phyloP scores from a whole-genome alignment of 768 basidiomycete species.

The Tricholoma hemisulphureum region DNA sequence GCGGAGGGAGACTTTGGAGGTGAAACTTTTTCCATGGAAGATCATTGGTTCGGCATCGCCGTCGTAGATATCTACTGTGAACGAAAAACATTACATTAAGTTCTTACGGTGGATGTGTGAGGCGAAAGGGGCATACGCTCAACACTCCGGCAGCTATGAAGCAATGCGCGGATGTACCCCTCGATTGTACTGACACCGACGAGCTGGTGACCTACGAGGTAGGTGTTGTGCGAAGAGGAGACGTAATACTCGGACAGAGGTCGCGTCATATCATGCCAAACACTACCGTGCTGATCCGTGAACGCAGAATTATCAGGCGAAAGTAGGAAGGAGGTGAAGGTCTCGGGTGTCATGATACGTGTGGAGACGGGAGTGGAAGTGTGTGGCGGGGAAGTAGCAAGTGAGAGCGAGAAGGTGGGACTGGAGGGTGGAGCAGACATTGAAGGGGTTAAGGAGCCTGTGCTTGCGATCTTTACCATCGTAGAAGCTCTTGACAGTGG shows the following conservation, averaged over 20 bases:
- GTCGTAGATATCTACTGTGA: slow-evolving; percentile 86
- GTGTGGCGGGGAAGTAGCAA: not conserved
- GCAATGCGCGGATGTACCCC: slow-evolving; percentile 86
- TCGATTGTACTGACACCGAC: slow-evolving; percentile 91
- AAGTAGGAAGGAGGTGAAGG: slow-evolving; percentile 76
- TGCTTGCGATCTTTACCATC: not conserved
- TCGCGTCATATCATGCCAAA: slow-evolving; percentile 83
- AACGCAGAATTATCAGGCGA: slow-evolving; percentile 73
- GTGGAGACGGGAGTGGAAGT: slow-evolving; percentile 16
- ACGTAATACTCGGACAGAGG: slow-evolving; percentile 88
- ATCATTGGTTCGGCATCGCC: slow-evolving; percentile 83
- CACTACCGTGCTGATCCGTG: slow-evolving; percentile 40
- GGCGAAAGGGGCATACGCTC: slow-evolving; percentile 59
- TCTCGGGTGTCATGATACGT: slow-evolving; percentile 51
- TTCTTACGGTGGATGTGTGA: not conserved
- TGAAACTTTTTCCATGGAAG: slow-evolving; percentile 93
- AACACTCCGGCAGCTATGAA: slow-evolving; percentile 89
- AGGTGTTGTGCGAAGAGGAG: slow-evolving; percentile 91
- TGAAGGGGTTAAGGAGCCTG: not conserved
- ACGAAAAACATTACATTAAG: slow-evolving; percentile 21
- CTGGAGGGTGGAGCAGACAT: slow-evolving; percentile 1
- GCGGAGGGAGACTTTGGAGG: slow-evolving; percentile 78
- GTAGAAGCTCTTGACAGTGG: not conserved
- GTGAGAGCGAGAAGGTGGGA: not conserved
- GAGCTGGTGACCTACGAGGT: slow-evolving; percentile 80